Conservation (phyloP, 345 rosid genomes). For the Eucalyptus erythrocorys region DNA sequence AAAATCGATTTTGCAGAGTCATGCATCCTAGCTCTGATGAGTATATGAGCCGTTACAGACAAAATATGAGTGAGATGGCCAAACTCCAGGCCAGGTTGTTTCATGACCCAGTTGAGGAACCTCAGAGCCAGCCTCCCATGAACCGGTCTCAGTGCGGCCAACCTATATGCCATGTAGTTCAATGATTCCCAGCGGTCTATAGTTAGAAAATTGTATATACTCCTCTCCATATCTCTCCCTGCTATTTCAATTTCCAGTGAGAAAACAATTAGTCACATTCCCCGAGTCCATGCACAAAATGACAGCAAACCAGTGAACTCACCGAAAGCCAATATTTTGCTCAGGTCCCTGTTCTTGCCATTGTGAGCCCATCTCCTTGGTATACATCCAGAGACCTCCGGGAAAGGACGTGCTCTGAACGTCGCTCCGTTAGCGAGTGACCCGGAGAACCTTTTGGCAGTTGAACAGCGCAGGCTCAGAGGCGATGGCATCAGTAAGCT, state of each 20-base stretch:
- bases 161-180: conserved; percentile 68
- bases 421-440: background rate
- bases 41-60: conserved; percentile 56
- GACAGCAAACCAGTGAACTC: background rate
- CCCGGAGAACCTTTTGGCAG: background rate
- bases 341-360: background rate
- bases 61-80: conserved; percentile 42
- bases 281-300: background rate
- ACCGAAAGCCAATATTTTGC: background rate
- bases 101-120: conserved; percentile 64
- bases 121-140: conserved; percentile 85
- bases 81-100: conserved; percentile 59
- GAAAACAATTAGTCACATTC: background rate
- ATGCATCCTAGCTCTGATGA: conserved; percentile 81
- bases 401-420: background rate
- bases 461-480: background rate
- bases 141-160: conserved; percentile 59
- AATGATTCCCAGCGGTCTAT: conserved; percentile 84
- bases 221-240: conserved; percentile 52
- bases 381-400: background rate
- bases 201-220: conserved; percentile 65
- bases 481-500: background rate
- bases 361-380: background rate
- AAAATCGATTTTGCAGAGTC: conserved; percentile 46
- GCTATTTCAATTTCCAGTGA: background rate